Percentiles rank a stretch among this genome's conserved stretches.
Evolutionary conservation across 202 grass and related monocot species (phyloP).

Genomic region (Zizania palustris): DNA sequence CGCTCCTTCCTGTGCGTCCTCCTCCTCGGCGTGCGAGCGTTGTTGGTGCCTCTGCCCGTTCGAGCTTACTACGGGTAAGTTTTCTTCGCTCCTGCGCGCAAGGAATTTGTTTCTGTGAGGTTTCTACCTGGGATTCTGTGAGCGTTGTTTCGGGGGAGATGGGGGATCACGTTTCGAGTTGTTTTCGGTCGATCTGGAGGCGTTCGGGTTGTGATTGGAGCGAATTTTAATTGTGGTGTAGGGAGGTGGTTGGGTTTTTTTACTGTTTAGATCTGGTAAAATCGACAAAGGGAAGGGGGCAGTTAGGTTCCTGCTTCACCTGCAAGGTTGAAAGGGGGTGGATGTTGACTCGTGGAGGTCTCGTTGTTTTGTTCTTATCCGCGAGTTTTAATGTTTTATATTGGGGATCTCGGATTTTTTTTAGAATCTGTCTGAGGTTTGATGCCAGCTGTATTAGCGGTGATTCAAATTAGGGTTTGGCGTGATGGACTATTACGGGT

Average conservation of each 20-base stretch:
- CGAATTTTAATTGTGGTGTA: neutral
- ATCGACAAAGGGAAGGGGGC: neutral
- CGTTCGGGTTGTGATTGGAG: neutral
- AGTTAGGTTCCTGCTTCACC: slow-evolving; percentile 38
- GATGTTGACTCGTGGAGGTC: slow-evolving; percentile 44
- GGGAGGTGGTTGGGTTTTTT: slow-evolving; percentile 13
- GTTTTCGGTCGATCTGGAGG: neutral
- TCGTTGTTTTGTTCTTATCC: slow-evolving; percentile 44
- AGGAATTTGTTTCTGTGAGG: neutral
- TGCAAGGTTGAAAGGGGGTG: slow-evolving; percentile 22
- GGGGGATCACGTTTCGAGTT: neutral
- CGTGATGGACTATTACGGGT: neutral
- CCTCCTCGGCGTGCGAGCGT: too few species aligned
- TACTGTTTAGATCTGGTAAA: slow-evolving; percentile 49
- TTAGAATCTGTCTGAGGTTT: slow-evolving; percentile 7
- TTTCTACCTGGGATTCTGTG: slow-evolving; percentile 9
- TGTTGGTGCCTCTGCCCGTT: neutral
- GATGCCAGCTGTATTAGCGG: slow-evolving; percentile 21
- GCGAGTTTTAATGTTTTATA: slow-evolving; percentile 12
- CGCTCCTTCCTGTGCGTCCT: neutral
- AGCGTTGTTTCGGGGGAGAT: neutral
- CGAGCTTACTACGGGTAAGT: slow-evolving; percentile 35
- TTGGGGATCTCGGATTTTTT: neutral
- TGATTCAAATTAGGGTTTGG: neutral
- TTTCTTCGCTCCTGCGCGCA: neutral